Base-by-base conservation (phyloP, 768 basidiomycete genomes). In the Phaeotremella skinneri region DNA sequence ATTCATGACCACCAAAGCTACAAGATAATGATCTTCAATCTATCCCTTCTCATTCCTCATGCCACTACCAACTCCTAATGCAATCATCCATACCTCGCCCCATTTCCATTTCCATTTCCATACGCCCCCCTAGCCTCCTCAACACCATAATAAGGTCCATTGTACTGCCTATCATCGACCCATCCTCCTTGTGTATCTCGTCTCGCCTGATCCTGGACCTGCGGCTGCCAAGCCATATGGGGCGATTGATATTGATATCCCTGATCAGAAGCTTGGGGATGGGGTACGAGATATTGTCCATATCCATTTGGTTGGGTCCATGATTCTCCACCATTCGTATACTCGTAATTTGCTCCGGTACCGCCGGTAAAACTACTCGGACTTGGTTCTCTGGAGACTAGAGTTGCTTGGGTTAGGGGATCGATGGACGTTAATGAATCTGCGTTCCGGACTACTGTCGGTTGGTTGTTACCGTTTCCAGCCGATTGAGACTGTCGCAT, bases 151-250 rank as follows among this genome's bases (percentile, higher is more conserved):
- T 71, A 54, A 34, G 63, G 69, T 9, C 69, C 69, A 49, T 71
- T 71, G 32, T 68, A 71, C 21, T 51, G n/a, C 5, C 41, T 53
- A n/a, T 49, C 53, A 52, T 71, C 69, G 5, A 71, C 69, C 69
- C 69, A 71, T 23, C 39, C 42, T 31, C 30, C 37, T 2, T 27
- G n/a, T n/a, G n/a, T n/a, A n/a, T n/a, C n/a, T n/a, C n/a, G n/a
- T 20, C 43, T 21, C 43, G 21, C 43, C 43, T 9, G 37, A n/a
- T 9, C 43, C 43, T 6, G 43, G 9, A 7, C 11, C 43, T n/a
- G n/a, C n/a, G n/a, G n/a, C n/a, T n/a, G n/a, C n/a, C n/a, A n/a
- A n/a, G n/a, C n/a, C n/a, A n/a, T n/a, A n/a, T n/a, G n/a, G n/a
- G n/a, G n/a, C 43, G 43, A 9, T 20, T 21, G 7, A 11, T 45